Base-by-base conservation (phyloP, 495 filamentous ascomycete species). In the Terfezia boudieri region DNA sequence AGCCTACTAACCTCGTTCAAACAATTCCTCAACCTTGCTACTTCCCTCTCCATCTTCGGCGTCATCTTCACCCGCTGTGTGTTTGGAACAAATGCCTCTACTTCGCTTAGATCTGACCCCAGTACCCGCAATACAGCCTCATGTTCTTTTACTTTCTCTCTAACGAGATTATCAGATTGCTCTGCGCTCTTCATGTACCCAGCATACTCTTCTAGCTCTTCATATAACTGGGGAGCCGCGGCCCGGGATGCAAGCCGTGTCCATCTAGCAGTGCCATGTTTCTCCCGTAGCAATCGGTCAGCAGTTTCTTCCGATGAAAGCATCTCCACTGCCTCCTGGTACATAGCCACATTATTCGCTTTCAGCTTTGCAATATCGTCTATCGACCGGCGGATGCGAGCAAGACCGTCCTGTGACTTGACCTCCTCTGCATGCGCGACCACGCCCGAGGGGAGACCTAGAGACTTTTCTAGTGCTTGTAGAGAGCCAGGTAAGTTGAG, bases 361-460 rank as follows among this genome's bases (percentile, higher is more conserved):
- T 88, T 90, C 37, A 96, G 72, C 64, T 84, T 94, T 38, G 83
- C 78, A 7, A 84, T 92, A 60, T 96, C 88, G 8, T 81, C 78
- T 46, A 95, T 82, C 14, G 83, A 82, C 26, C 77, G 75, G 50
- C 80, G 74, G 4, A 98, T 66, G 16, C 80, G 73, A 57, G 80
- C 75, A 17, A 89, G 66, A 0, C 89, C 89, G 62, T 92, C 85
- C 59, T 86, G 84, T 64, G 96, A 89, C n/a, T 84, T 76, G 52
- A 98, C 81, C 61, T 96, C 90, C 60, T 98, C 92, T 9, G 90
- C 90, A 61, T 95, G 90, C 10, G 87, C 81, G 9, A 84, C 74
- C 4, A 98, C 67, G 0, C 76, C 81, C 8, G 83, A 82, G 1
- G 90, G 90, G n/a, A 98, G 68, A 0, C 90, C 90, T 0, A 98